Percentiles rank a stretch among this genome's conserved stretches.
Conservation (phyloP, 2,329 filamentous ascomycete genomes). For the Alternaria sp. region DNA sequence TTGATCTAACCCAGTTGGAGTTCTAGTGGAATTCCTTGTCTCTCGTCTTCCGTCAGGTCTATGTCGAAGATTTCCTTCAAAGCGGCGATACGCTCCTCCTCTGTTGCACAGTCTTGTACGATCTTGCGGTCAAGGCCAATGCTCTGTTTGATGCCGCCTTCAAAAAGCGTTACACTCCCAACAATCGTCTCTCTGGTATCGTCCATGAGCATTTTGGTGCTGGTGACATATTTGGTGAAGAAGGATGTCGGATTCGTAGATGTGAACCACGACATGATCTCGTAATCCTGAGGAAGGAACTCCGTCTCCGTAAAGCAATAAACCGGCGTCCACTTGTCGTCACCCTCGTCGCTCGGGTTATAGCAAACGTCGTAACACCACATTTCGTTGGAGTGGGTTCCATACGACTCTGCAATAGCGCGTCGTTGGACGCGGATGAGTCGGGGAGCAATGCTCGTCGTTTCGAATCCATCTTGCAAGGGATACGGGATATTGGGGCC, state of each 20-base stretch:
- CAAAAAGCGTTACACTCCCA: constrained; percentile 11
- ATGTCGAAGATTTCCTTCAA: not conserved
- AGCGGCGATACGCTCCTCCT: not conserved
- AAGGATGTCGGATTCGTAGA: constrained; percentile 21
- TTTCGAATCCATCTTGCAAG: constrained; percentile 14
- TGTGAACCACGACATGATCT: constrained; percentile 32
- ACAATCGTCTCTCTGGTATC: constrained; percentile 8
- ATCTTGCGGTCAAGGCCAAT: not conserved
- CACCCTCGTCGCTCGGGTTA: not conserved
- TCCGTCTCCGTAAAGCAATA: constrained; percentile 29
- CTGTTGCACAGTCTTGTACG: not conserved
- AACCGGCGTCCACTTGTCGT: constrained; percentile 4
- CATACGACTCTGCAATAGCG: constrained; percentile 20
- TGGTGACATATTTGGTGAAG: constrained; percentile 23
- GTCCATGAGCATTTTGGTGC: constrained; percentile 19
- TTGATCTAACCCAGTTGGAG: not conserved
- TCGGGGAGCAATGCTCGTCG: constrained; percentile 14
- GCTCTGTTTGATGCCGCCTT: not conserved
- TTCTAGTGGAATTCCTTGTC: not conserved
- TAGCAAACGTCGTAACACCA: constrained; percentile 22
- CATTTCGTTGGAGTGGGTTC: constrained; percentile 4
- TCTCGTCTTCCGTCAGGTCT: not conserved
- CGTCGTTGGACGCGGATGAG: constrained; percentile 10
- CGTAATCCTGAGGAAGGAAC: constrained; percentile 29
- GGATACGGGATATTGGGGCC: constrained; percentile 17